Conservation (phyloP, 441 rosid genomes). For the Daphne laureola region DNA sequence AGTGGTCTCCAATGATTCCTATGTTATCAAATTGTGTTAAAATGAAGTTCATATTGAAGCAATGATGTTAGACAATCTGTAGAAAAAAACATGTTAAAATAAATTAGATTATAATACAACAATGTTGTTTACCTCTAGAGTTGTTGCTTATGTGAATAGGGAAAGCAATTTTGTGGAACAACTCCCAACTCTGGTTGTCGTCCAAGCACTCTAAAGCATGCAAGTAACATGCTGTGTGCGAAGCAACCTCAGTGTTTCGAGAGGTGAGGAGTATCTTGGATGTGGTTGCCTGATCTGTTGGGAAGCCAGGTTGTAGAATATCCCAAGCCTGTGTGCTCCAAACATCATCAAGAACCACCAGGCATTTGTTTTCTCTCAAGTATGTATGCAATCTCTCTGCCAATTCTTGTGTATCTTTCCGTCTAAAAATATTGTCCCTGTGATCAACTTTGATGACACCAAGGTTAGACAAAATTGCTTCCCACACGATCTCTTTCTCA, state of each 20-base stretch:
- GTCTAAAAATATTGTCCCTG: background rate
- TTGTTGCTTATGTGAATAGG: background rate
- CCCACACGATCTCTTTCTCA: background rate
- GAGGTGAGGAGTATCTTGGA: background rate
- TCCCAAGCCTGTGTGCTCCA: background rate
- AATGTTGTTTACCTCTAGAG: background rate
- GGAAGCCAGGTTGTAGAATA: background rate
- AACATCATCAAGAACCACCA: background rate
- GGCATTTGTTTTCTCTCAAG: background rate
- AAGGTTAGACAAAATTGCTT: background rate
- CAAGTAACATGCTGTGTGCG: background rate
- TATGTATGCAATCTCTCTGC: background rate
- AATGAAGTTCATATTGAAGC: no score
- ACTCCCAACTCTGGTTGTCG: slow-evolving; percentile 7
- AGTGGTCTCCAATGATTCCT: background rate
- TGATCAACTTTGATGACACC: background rate
- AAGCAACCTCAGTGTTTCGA: background rate
- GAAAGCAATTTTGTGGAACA: slow-evolving; percentile 7
- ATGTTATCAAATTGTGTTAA: no score
- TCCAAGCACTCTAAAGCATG: background rate
- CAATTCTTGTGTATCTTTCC: background rate
- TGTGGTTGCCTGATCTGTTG: background rate
- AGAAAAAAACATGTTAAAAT: no score
- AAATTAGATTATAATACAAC: no score
- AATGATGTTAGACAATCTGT: no score